Conservation (phyloP, 1,284 basidiomycete species). For the Vanrija pseudolonga region DNA sequence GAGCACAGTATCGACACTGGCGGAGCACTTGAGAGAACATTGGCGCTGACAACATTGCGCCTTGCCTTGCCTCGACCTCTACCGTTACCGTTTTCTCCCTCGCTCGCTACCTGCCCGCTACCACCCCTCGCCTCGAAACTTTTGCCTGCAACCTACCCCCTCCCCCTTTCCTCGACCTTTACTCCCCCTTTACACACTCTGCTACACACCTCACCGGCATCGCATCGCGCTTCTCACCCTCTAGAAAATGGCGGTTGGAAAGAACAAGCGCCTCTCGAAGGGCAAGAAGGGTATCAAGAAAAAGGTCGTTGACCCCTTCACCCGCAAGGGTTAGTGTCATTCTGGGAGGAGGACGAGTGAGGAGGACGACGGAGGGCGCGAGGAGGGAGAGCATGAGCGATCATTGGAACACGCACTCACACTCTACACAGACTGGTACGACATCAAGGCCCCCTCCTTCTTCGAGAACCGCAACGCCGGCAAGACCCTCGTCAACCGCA, state of each 20-base stretch:
- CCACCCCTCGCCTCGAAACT: neutral
- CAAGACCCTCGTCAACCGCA: slow-evolving; percentile 98
- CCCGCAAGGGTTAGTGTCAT: slow-evolving; percentile 74
- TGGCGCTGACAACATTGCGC: neutral
- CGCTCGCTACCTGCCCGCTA: neutral
- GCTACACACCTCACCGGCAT: too few relatives aligned
- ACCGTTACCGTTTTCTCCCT: too few relatives aligned
- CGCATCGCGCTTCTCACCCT: neutral
- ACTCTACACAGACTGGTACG: slow-evolving; percentile 88
- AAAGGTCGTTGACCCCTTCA: slow-evolving; percentile 99
- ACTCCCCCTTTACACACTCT: neutral
- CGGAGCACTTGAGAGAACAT: neutral
- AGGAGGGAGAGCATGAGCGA: neutral
- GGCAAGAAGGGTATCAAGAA: slow-evolving; percentile 99
- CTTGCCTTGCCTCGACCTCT: neutral
- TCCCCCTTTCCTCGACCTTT: neutral
- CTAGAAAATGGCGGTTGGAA: slow-evolving; percentile 80
- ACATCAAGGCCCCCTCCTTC: slow-evolving; percentile 97
- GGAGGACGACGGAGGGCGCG: neutral
- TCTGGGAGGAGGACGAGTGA: neutral
- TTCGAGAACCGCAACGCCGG: slow-evolving; percentile 97
- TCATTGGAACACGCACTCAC: slow-evolving; percentile 13
- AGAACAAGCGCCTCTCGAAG: slow-evolving; percentile 99
- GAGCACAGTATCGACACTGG: neutral
- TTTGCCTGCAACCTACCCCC: too few relatives aligned